Evolutionary conservation across 768 basidiomycete species (phyloP).

Genomic region (Suillus decipiens): DNA sequence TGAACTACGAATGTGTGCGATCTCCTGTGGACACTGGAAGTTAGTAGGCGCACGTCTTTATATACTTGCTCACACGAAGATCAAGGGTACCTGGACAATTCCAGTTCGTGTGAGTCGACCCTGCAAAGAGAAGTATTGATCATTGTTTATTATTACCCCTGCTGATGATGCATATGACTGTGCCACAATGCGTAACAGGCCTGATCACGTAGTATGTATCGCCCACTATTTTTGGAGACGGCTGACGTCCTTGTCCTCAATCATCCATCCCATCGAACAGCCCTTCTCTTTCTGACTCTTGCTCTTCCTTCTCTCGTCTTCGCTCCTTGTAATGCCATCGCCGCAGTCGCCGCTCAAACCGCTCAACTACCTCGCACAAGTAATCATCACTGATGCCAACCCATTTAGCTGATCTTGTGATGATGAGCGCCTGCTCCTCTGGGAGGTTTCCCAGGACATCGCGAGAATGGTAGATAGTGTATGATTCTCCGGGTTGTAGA

Average conservation of each 20-base stretch:
- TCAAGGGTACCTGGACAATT: neutral
- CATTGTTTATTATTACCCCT: neutral
- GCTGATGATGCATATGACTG: neutral
- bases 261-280: neutral
- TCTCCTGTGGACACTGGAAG: neutral
- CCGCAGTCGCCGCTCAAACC: conserved; percentile 63
- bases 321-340: conserved; percentile 46
- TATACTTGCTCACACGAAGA: conserved; percentile 12
- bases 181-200: neutral
- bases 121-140: neutral
- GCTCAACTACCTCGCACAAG: conserved; percentile 57
- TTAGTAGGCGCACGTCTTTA: neutral
- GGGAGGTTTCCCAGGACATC: conserved; percentile 65
- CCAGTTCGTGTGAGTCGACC: conserved; percentile 5
- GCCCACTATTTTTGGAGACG: conserved; percentile 1
- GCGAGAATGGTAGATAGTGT: conserved; percentile 64
- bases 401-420: conserved; percentile 54
- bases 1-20: neutral
- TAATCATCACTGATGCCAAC: conserved; percentile 55
- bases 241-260: neutral
- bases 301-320: conserved; percentile 20
- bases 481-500: conserved; percentile 58
- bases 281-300: conserved; percentile 10
- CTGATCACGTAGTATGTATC: neutral
- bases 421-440: conserved; percentile 49